Evolutionary conservation across 129 eudicot genomes (phyloP).

Genomic region (Lactuca saligna): DNA sequence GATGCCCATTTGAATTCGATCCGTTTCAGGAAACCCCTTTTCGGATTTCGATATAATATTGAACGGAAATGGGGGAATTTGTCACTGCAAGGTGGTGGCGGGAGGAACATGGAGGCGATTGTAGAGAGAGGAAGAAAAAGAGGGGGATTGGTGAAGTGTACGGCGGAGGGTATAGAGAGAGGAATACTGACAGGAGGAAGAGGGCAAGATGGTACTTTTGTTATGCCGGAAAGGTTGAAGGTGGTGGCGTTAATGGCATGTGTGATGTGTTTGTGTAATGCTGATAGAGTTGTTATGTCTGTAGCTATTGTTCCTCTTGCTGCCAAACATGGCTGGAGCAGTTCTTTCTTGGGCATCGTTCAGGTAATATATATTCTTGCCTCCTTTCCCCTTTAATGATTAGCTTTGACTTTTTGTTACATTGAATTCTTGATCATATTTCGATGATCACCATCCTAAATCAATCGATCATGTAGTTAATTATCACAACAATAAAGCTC

Average conservation of each 20-base stretch:
- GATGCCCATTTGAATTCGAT: conserved; percentile 35
- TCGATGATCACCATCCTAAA: background rate
- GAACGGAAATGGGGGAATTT: conserved; percentile 36
- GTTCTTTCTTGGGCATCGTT: conserved; percentile 88
- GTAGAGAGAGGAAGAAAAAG: conserved; percentile 25
- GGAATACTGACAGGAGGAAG: conserved; percentile 47
- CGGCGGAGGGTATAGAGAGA: conserved; percentile 80
- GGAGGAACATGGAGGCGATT: conserved; percentile 16
- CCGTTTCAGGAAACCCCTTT: conserved; percentile 39
- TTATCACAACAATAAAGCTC: background rate
- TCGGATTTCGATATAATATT: conserved; percentile 26
- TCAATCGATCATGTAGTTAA: conserved; percentile 6
- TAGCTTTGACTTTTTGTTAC: background rate
- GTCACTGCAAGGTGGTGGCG: conserved; percentile 30
- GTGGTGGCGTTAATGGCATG: conserved; percentile 91
- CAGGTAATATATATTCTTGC: conserved; percentile 45
- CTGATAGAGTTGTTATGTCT: conserved; percentile 95
- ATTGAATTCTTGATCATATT: background rate
- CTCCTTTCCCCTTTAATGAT: background rate
- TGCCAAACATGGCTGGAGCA: conserved; percentile 82
- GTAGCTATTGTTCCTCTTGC: conserved; percentile 95
- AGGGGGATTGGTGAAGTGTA: conserved; percentile 47
- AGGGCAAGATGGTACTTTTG: conserved; percentile 44
- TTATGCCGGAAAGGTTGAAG: conserved; percentile 66
- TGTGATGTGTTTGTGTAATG: conserved; percentile 93